Evolutionary conservation across 345 rosid genomes (phyloP).

Genomic region (Psidium guajava): DNA sequence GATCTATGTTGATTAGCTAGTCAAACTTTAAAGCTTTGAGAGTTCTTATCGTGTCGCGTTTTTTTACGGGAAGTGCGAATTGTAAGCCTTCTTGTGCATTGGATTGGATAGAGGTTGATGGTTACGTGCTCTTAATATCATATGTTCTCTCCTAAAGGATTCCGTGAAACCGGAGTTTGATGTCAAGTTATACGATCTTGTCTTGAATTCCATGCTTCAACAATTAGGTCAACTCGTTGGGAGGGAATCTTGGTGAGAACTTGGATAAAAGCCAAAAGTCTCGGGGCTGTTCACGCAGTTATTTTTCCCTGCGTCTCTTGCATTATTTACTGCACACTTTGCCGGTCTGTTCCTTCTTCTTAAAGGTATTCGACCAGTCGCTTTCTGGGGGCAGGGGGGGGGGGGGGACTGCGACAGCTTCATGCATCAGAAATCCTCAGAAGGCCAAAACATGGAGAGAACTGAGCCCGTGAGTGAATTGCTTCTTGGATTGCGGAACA

Average conservation of each 20-base stretch:
- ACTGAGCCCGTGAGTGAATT: not conserved
- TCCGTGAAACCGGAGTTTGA: not conserved
- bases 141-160: not conserved
- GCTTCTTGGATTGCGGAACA: not conserved
- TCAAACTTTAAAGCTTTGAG: not conserved
- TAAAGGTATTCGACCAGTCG: not conserved
- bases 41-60: not conserved
- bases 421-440: not conserved
- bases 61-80: not conserved
- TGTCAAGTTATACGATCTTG: not conserved
- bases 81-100: not conserved
- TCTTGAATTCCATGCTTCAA: not conserved
- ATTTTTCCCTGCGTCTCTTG: not conserved
- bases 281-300: not conserved
- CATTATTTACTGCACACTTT: not conserved
- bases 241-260: not conserved
- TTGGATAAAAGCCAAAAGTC: not conserved
- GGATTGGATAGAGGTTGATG: not conserved
- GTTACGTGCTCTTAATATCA: not conserved
- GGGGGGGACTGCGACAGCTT: not conserved
- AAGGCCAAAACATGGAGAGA: not conserved
- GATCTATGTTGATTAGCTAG: not conserved
- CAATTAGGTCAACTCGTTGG: not conserved
- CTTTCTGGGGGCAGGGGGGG: not conserved
- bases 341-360: not conserved